These are phyloP conservation scores for Colletotrichum sp. DNA, from an alignment of 2,329 filamentous ascomycete genomes.

Conservation along the genomic window DNA sequence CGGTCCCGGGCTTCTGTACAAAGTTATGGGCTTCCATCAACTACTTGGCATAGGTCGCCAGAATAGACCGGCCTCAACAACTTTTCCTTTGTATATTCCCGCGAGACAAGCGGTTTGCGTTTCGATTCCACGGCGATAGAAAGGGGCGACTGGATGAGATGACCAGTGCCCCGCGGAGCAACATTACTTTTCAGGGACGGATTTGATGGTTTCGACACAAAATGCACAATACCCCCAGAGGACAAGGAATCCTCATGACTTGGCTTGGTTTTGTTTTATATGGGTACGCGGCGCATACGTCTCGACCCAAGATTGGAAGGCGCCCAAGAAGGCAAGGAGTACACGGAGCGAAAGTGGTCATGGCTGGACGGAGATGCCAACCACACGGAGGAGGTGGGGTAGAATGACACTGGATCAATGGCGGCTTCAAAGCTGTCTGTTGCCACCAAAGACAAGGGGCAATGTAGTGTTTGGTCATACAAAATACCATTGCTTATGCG, in stretches of 20 bases:
- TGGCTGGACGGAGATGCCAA: not conserved
- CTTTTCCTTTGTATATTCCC: constrained; percentile 7
- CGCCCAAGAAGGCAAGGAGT: not conserved
- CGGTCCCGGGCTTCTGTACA: not conserved
- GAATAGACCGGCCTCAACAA: not conserved
- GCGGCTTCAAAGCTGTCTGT: not conserved
- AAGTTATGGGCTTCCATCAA: not conserved
- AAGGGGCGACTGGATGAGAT: not conserved
- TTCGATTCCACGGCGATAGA: constrained; percentile 10
- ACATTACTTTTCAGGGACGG: constrained; percentile 7
- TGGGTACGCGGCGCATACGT: not conserved
- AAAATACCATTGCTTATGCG: not conserved
- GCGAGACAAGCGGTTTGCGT: not conserved
- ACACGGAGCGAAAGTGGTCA: not conserved
- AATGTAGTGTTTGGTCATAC: not conserved
- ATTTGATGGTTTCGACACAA: constrained; percentile 17
- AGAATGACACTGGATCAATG: not conserved
- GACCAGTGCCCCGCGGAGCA: not conserved
- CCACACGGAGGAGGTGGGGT: not conserved
- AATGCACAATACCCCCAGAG: constrained; percentile 23
- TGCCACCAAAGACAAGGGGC: not conserved
- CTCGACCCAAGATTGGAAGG: not conserved
- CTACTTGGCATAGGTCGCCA: not conserved
- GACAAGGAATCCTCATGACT: constrained; percentile 10
- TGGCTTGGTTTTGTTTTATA: constrained; percentile 13